These are phyloP conservation scores for Colletotrichum eremochloae DNA, from an alignment of 2,329 filamentous ascomycete species.

Conservation along the genomic window DNA sequence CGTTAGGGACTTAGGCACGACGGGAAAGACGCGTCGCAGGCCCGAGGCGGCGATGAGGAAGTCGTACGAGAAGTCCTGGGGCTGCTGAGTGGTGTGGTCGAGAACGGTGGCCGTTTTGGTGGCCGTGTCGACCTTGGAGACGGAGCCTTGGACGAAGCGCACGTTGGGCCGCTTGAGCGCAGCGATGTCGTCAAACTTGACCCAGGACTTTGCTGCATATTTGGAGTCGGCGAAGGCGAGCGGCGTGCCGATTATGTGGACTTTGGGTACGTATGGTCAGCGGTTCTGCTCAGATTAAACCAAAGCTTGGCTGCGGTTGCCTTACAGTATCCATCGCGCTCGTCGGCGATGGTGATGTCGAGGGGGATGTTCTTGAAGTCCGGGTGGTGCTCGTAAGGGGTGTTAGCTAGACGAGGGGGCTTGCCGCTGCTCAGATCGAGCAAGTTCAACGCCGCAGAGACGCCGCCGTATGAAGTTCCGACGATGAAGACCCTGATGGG, in stretches of 20 bases:
- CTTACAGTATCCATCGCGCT: conserved; percentile 87
- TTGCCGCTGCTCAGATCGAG: conserved; percentile 73
- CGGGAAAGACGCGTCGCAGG: conserved; percentile 77
- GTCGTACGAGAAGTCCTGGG: conserved; percentile 71
- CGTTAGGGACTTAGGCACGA: conserved; percentile 76
- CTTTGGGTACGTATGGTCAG: conserved; percentile 55
- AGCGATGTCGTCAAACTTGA: conserved; percentile 75
- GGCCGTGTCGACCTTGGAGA: conserved; percentile 70
- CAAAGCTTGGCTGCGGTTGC: conserved; percentile 29
- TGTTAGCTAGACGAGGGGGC: conserved; percentile 59
- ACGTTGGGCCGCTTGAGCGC: conserved; percentile 74
- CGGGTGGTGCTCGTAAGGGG: conserved; percentile 56
- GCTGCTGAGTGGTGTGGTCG: conserved; percentile 59
- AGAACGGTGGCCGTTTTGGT: conserved; percentile 71
- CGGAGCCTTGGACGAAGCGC: conserved; percentile 74
- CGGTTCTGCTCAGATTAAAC: conserved; percentile 12
- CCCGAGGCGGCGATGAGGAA: conserved; percentile 82
- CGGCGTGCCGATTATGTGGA: conserved; percentile 82
- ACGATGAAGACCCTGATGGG: conserved; percentile 73
- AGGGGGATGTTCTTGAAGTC: conserved; percentile 65
- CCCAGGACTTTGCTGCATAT: conserved; percentile 78
- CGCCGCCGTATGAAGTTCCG: conserved; percentile 80
- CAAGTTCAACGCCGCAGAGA: conserved; percentile 76
- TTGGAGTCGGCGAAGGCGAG: conserved; percentile 75
- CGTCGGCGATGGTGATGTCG: conserved; percentile 81